Base-by-base conservation (phyloP, 306 rosid genomes). In the Trifolium fragiferum region DNA sequence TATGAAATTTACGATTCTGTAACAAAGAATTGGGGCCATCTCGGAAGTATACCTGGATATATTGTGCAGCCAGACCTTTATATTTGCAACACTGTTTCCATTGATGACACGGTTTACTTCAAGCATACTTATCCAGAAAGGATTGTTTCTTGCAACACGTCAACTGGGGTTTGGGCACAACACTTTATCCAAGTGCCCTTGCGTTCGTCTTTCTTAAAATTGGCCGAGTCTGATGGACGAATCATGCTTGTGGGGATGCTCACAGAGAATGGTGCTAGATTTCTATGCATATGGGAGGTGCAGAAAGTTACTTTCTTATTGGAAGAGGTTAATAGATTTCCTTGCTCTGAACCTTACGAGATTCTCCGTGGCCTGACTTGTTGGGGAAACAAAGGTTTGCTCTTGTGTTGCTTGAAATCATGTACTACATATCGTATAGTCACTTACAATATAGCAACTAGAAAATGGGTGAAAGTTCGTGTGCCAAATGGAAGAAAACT, bases 271-370 rank as follows among this genome's bases (percentile, higher is more conserved):
- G 96, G 90, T 1, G 96, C 91, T 82, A 87, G 91, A 4, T 92
- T 94, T 44, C 89, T 88, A 23, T 90, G 92, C 84, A 83, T 90
- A 80, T 92, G 94, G 94, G 94, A 90, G 91, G 92, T 90, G 72
- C 94, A 92, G 90, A 87, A 84, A 78, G 90, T 92, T 92, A 92
- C 90, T 7, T 86, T 88, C 77, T 87, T 90, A 77, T 88, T 96
- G 96, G 90, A 90, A 90, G 98, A 92, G 98, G 98, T 92, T 79
- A 94, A 92, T 93, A 92, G 98, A 92, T 88, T 90, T 96, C 96
- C 96, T 96, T 92, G 92, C 96, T 90, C 87, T 82, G 93, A 92
- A 69, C 90, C 87, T 74, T 88, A 90, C 51, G 96, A 90, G 77
- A 92, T 27, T 27, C 32, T 27, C 5, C 87, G 92, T 89, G 80